These are phyloP conservation scores for Escovopsis sp. DNA, from an alignment of 2,329 filamentous ascomycete species.

Conservation along the genomic window DNA sequence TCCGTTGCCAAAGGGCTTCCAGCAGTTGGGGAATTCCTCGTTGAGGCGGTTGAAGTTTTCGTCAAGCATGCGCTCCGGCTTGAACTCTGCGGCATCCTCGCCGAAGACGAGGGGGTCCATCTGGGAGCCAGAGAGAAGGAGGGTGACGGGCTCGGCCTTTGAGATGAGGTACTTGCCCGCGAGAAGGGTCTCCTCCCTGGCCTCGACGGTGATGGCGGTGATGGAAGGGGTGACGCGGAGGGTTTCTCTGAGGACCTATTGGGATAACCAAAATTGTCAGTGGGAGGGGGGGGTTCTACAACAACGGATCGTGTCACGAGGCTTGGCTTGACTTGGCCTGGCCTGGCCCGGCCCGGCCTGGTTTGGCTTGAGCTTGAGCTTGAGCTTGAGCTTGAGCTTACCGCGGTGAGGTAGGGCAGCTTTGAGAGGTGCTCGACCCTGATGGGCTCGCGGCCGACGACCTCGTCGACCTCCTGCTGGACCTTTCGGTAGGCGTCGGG, in stretches of 20 bases:
- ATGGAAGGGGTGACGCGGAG: constrained; percentile 49
- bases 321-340: too few species aligned
- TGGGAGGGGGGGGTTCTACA: neutral
- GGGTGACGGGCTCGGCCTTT: constrained; percentile 33
- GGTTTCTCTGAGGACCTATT: constrained; percentile 45
- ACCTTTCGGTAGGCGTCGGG: constrained; percentile 45
- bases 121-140: constrained; percentile 41
- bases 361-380: too few species aligned
- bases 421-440: constrained; percentile 46
- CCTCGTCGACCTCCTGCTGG: constrained; percentile 51
- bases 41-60: constrained; percentile 48
- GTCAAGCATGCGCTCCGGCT: constrained; percentile 58
- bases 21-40: constrained; percentile 45
- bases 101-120: constrained; percentile 51
- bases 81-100: constrained; percentile 49
- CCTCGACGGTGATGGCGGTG: constrained; percentile 37
- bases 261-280: neutral
- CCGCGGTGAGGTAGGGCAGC: constrained; percentile 50
- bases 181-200: constrained; percentile 39
- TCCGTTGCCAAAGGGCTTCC: constrained; percentile 66
- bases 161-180: constrained; percentile 46
- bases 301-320: too few species aligned
- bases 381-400: constrained; percentile 12
- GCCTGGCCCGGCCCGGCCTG: too few species aligned
- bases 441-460: constrained; percentile 44